Evolutionary conservation across 768 basidiomycete genomes (phyloP).

Genomic region (Phanerochaete carnosa): DNA sequence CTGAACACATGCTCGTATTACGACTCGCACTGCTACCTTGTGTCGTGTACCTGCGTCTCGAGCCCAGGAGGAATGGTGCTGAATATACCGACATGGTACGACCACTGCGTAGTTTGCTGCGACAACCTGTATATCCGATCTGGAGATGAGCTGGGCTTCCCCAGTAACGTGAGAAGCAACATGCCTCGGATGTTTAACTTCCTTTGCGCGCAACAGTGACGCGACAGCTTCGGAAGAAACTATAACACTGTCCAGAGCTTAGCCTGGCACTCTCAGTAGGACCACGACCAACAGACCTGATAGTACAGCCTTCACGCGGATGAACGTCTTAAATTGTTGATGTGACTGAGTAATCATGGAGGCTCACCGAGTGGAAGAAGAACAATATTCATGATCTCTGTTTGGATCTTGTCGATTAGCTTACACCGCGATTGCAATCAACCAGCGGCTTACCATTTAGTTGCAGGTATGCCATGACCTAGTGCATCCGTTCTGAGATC

Average conservation of each 20-base stretch:
- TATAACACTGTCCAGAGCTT: not conserved
- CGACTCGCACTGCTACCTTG: too few species aligned
- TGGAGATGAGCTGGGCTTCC: too few species aligned
- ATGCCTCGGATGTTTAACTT: not conserved
- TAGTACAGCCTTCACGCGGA: not conserved
- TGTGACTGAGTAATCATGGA: not conserved
- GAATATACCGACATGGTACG: not conserved
- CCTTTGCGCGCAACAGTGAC: not conserved
- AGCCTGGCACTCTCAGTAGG: not conserved
- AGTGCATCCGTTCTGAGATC: too few species aligned
- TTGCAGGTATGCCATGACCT: slow-evolving; percentile 3
- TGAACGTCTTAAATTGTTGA: not conserved
- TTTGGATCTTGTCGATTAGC: not conserved
- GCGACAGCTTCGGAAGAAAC: slow-evolving; percentile 2
- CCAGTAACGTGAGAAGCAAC: not conserved
- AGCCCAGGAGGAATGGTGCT: not conserved
- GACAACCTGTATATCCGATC: too few species aligned
- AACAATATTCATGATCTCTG: slow-evolving; percentile 6
- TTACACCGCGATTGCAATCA: not conserved
- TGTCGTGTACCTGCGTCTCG: not conserved
- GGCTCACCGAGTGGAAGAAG: not conserved
- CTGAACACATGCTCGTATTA: too few species aligned
- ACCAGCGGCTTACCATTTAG: not conserved
- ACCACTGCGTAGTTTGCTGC: too few species aligned
- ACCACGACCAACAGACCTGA: not conserved